Base-by-base conservation (phyloP, 2,329 filamentous ascomycete genomes). In the Ceratocystis colombiana region DNA sequence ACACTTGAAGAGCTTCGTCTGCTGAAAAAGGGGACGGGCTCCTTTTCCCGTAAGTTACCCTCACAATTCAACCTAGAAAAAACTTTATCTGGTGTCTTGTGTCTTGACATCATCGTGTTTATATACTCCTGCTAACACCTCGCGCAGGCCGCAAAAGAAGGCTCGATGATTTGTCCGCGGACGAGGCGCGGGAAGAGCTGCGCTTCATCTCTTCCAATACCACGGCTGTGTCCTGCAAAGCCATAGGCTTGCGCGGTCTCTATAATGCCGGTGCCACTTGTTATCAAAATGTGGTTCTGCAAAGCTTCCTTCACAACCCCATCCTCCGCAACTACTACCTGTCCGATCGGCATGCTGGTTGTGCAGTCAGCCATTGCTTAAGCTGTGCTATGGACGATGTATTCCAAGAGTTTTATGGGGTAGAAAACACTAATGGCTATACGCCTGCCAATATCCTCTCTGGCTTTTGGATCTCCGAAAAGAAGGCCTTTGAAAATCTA, bases 191-290 rank as follows among this genome's bases (percentile, higher is more conserved):
- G 70, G 88, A 92, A 68, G 88, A 93, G 69, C 85, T 90, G 67
- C 81, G 84, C 66, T 91, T 89, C 71, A 87, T 96, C 69, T 82
- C 85, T 50, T 81, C 81, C 68, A 95, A 96, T 73, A 92, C 91
- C 12, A 87, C 83, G 33, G 83, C 86, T 67, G 87, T 89, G 5
- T 88, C 90, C 12, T 96, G 93, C 73, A 86, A 89, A 66, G 91
- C 90, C 20, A 91, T 88, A 70, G 93, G 94, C 8, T 84, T 96
- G 48, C 86, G 94, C 45, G 93, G 93, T 41, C 88, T 99, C 68
- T 96, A 96, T 76, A 99, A 97, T 73, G 93, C 96, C 74, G 94
- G 93, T n/a, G 91, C 95, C 67, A 97, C 94, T 10, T 99, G 93
- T 78, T 99, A 96, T 76, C 93, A 97, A 82, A 96, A 94, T 71